A percentile compares a stretch with the other conserved stretches of the same genome.
phyloP scores from a whole-genome alignment of 139 green algal species.

The Spirogloea muscicola region DNA sequence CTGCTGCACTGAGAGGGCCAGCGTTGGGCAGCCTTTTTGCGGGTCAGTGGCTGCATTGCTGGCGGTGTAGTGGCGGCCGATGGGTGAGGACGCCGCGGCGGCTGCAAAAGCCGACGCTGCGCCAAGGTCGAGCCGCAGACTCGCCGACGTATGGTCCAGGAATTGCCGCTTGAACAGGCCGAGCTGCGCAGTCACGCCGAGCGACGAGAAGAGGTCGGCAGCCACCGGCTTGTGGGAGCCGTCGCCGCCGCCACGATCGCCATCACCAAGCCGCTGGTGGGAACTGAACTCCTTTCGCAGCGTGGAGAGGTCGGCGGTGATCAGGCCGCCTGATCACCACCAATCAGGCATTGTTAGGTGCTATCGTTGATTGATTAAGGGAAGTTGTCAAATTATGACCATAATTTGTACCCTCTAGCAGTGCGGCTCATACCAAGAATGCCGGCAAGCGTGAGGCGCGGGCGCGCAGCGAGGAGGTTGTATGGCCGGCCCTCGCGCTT shows the following conservation, averaged over 20 bases:
- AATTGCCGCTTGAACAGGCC: conserved; percentile 36
- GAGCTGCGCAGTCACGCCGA: conserved; percentile 24
- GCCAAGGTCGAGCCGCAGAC: conserved; percentile 1
- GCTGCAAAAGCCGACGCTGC: conserved; percentile 20
- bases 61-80: neutral
- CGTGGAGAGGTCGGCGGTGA: neutral
- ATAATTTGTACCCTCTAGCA: too few species aligned
- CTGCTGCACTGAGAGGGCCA: conserved; percentile 28
- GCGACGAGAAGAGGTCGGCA: conserved; percentile 35
- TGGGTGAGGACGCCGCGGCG: conserved; percentile 9
- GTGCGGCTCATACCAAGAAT: too few species aligned
- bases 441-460: conserved; percentile 21
- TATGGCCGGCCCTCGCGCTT: neutral
- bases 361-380: neutral
- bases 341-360: too few species aligned
- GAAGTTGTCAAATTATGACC: too few species aligned
- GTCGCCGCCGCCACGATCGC: neutral
- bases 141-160: conserved; percentile 31
- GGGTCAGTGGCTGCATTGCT: neutral
- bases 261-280: neutral
- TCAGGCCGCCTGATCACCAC: neutral
- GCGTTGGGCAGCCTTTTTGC: conserved; percentile 7
- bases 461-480: conserved; percentile 34
- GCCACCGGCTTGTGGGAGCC: neutral
- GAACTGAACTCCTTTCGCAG: neutral